These are phyloP conservation scores for Hylodesmum podocarpum DNA, from an alignment of 306 rosid species.

Conservation along the genomic window DNA sequence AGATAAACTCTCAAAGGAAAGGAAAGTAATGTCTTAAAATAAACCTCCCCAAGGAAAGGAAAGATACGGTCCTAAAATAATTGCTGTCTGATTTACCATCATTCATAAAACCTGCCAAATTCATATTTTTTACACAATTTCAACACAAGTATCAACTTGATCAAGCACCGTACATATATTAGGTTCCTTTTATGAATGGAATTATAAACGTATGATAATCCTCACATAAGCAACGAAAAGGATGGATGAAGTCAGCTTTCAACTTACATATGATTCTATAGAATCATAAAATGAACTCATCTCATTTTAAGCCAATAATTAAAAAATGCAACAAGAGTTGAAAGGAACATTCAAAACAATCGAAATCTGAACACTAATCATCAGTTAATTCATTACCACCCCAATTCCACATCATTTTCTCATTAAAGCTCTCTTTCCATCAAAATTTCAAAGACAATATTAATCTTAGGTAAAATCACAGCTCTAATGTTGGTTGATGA, in stretches of 20 bases:
- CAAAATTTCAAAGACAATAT: background rate
- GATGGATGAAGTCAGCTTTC: background rate
- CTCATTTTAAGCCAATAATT: background rate
- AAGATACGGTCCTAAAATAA: background rate
- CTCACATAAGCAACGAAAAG: background rate
- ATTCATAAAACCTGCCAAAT: conserved; percentile 2
- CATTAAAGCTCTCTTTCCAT: background rate
- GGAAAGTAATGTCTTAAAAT: background rate
- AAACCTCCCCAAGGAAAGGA: background rate
- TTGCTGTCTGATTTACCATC: background rate
- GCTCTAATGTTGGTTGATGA: background rate
- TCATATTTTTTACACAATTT: background rate
- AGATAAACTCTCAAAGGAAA: conserved; percentile 7
- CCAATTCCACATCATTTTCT: background rate
- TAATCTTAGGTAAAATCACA: background rate
- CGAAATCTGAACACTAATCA: background rate
- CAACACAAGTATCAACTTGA: background rate
- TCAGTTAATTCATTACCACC: background rate
- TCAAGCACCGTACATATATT: background rate
- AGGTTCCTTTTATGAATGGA: background rate
- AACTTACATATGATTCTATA: background rate
- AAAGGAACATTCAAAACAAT: background rate
- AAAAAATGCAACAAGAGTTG: background rate
- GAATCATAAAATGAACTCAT: background rate
- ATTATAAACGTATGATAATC: background rate